These are phyloP conservation scores for Solanum appendiculatum DNA, from an alignment of 257 asterid genomes.

Conservation along the genomic window DNA sequence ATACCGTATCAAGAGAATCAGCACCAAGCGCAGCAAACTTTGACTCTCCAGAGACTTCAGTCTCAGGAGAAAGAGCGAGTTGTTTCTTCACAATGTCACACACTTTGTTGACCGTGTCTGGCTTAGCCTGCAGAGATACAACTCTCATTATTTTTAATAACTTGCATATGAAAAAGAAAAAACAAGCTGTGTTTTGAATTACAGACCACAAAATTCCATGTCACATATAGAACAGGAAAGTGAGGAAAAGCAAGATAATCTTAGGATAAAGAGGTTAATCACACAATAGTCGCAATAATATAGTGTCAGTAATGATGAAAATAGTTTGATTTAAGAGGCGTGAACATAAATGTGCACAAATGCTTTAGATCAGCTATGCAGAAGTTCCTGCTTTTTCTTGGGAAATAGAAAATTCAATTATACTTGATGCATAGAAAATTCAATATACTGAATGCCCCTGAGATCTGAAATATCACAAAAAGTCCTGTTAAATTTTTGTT, in stretches of 20 bases:
- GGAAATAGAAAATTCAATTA: not conserved
- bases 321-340: not conserved
- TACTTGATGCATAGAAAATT: not conserved
- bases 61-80: constrained; percentile 60
- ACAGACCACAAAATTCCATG: not conserved
- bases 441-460: too few relatives aligned
- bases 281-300: not conserved
- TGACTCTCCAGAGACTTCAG: constrained; percentile 55
- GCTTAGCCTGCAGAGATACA: constrained; percentile 59
- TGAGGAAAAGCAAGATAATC: not conserved
- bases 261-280: not conserved
- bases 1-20: constrained; percentile 95
- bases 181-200: not conserved
- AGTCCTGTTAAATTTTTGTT: not conserved
- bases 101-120: constrained; percentile 79
- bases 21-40: constrained; percentile 83
- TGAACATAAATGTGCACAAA: not conserved
- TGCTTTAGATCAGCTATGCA: not conserved
- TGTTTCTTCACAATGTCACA: constrained; percentile 75
- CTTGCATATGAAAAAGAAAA: not conserved
- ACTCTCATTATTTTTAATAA: not conserved
- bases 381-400: not conserved
- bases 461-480: not conserved
- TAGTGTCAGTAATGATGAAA: not conserved
- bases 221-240: not conserved